Evolutionary conservation across 2,329 filamentous ascomycete genomes (phyloP).

Genomic region (Acrodontium crateriforme): DNA sequence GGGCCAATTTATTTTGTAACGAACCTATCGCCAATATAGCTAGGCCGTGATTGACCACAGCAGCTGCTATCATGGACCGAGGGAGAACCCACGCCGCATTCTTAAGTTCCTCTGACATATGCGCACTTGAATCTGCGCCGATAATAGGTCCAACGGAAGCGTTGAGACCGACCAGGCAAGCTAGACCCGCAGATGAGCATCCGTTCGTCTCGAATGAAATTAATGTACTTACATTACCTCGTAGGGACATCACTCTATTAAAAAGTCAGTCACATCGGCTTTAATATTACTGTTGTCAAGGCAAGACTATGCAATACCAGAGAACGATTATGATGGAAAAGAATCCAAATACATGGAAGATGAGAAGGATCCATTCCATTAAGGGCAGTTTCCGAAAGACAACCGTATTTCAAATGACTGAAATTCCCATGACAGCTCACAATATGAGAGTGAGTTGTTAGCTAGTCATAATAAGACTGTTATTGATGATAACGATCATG

Average conservation of each 20-base stretch:
- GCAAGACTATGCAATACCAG: too few relatives aligned
- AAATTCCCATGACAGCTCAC: too few relatives aligned
- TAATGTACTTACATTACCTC: slow-evolving; percentile 10
- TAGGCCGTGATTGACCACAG: slow-evolving; percentile 4
- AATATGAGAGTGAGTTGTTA: too few relatives aligned
- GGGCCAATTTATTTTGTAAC: too few relatives aligned
- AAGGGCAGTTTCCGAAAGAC: slow-evolving; percentile 21
- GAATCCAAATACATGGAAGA: slow-evolving; percentile 38
- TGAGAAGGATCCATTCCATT: slow-evolving; percentile 34
- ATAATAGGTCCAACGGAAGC: slow-evolving; percentile 4
- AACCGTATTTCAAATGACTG: slow-evolving; percentile 88
- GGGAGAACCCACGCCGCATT: slow-evolving; percentile 8
- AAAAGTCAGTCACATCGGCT: too few relatives aligned
- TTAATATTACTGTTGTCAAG: too few relatives aligned
- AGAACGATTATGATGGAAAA: slow-evolving; percentile 37
- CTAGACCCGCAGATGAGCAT: not conserved
- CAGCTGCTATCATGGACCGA: slow-evolving; percentile 5
- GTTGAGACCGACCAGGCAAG: slow-evolving; percentile 1
- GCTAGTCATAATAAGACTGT: too few relatives aligned
- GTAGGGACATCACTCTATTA: slow-evolving; percentile 27
- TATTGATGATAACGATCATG: too few relatives aligned
- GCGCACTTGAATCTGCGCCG: slow-evolving; percentile 3
- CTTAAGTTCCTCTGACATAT: slow-evolving; percentile 7
- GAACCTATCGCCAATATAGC: slow-evolving; percentile 1
- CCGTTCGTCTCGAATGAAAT: slow-evolving; percentile 2